A percentile compares a stretch with the other conserved stretches of the same genome.
Conservation (phyloP, 345 rosid genomes). For the Chamaenerion angustifolium region DNA sequence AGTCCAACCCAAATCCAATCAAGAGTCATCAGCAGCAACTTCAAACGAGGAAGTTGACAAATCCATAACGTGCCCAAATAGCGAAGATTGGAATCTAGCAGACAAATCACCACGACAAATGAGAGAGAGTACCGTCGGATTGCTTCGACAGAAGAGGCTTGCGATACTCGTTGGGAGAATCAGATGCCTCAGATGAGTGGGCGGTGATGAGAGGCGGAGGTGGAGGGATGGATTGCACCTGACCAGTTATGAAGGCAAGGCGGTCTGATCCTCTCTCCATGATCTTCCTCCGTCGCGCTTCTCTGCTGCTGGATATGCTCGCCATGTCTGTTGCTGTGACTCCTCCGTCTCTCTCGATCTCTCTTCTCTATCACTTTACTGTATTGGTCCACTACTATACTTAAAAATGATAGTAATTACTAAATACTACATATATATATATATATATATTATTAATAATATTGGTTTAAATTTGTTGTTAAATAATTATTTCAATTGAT, state of each 20-base stretch:
- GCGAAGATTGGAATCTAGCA: neutral
- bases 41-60: no score
- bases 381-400: no score
- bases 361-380: no score
- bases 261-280: slow-evolving; percentile 73
- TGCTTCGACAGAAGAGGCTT: slow-evolving; percentile 10
- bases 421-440: no score
- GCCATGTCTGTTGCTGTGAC: slow-evolving; percentile 19
- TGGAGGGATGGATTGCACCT: slow-evolving; percentile 28
- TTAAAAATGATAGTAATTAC: no score
- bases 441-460: no score
- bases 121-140: slow-evolving; percentile 18
- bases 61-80: neutral
- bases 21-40: no score
- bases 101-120: neutral
- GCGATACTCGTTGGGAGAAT: neutral
- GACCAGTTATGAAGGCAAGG: slow-evolving; percentile 65
- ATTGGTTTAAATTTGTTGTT: no score
- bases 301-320: slow-evolving; percentile 35
- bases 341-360: no score
- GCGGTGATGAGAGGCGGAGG: slow-evolving; percentile 7
- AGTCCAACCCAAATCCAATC: no score
- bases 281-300: slow-evolving; percentile 66
- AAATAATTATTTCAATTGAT: no score
- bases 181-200: slow-evolving; percentile 9